Base-by-base conservation (phyloP, 1,139 yeast genomes). In the Magnusiomyces tetraspermus region DNA sequence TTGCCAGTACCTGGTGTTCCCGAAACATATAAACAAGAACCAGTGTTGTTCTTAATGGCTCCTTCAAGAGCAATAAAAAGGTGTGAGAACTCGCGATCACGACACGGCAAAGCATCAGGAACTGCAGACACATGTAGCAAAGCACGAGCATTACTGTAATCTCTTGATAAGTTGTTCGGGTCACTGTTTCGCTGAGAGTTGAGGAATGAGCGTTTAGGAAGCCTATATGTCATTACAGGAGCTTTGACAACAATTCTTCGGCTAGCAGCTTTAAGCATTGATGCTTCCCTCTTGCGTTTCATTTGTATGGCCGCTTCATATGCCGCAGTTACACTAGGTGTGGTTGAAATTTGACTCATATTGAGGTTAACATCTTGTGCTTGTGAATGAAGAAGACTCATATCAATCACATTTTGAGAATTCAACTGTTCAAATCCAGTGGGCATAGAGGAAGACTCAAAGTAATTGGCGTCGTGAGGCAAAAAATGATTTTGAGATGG, bases 1-100 rank as follows among this genome's bases (percentile, higher is more conserved):
- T 92, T 92, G 15, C 99, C 99, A 3, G 95, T 90, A 11, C 99
- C 99, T 0, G 99, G 98, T 0, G 97, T 89, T 1, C 99, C 99
- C 67, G 96, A 87, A 5, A 92, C 82, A 63, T 90, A 92, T 5
- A 92, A 71, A 61, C 96, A 87, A 21, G 92, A 79, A 0, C 98
- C 97, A 1, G 84, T 77, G 46, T 79, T 79, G 19, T 83, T 77
- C 52, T 76, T 76, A 36, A 92, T 79, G 1, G 96, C 88, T 50
- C 81, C 76, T 61, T 88, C 92, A n/a, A 92, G 67, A 49, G 82
- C 80, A 51, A 79, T 67, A 64, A 82, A 85, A 8, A 92, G 72
- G 53, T 83, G 77, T n/a, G 83, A 78, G 65, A 85, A 89, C 65
- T 92, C 96, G 37, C 79, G 78, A 58, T 89, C 97, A 57, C 99